Evolutionary conservation across 805 yeast species (phyloP), one percentile per base, ranked within the genome.

Genomic region (Maudiozyma saulgeensis): DNA sequence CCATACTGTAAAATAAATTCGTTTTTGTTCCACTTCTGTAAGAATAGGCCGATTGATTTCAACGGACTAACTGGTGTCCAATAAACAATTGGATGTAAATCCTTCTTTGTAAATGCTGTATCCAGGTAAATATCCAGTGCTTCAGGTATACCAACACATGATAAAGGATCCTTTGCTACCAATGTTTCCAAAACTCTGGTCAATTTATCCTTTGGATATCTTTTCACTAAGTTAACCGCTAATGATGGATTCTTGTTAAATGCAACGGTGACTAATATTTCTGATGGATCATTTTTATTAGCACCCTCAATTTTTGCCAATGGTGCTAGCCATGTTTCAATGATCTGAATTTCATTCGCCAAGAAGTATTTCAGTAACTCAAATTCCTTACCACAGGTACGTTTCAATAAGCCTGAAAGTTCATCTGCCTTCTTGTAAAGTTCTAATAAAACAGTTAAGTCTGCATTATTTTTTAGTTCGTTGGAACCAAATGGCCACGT

Each of bases 401-500:
- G 48, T 21, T 31, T 60, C 59, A 53, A 67, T 32, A 18, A 50
- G 44, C 41, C 18, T 5, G 56, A 43, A n/a, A 55, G 44, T 15
- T 46, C 50, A 6, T 58, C 57, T n/a, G 64, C 40, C 48, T 52
- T 52, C 64, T 62, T 38, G 54, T 60, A 53, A 60, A 85, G 73
- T 23, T 77, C 80, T 28, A 74, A 69, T 55, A 91, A 69, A 45
- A 82, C 66, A 4, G 74, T 70, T 57, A 77, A 73, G 58, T 90
- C 96, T 1, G 87, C 78, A 54, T 80, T 81, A 46, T 82, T 80
- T 61, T 81, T 81, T 53, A 87, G 66, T 42, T 78, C 73, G 61
- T 91, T 88, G 11, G 88, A 83, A 3, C 99, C 98, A 68, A 76
- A 89, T 15, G 98, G 96, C 70, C 83, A 84, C 3, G 75, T 70